phyloP scores from a whole-genome alignment of 177 flowering plant species.

The Vitis hybrid region DNA sequence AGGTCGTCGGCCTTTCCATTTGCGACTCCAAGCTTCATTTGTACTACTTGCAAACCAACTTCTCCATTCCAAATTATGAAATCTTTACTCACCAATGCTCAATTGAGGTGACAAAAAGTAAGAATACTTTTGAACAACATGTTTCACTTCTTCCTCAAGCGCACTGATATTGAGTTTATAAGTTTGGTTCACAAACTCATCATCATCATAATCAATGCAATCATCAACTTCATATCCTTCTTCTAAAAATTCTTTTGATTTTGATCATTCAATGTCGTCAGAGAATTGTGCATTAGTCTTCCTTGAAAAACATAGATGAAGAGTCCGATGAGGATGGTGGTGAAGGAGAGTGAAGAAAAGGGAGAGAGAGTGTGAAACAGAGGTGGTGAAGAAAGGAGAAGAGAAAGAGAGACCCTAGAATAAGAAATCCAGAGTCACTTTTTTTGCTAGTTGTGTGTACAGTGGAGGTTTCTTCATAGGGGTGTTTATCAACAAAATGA shows the following conservation, averaged over 20 bases:
- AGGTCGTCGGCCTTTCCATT: no score
- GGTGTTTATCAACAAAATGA: no score
- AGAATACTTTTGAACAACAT: no score
- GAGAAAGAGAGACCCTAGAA: conserved; percentile 4
- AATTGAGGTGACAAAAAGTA: no score
- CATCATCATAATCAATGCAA: conserved; percentile 25
- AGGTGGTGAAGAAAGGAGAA: background rate
- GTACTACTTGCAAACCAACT: conserved; percentile 72
- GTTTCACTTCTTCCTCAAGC: conserved; percentile 23
- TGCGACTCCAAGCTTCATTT: conserved; percentile 18
- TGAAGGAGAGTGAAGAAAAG: background rate
- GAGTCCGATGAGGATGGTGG: conserved; percentile 5
- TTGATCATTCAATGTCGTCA: background rate
- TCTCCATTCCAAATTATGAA: conserved; percentile 16
- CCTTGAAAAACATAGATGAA: background rate
- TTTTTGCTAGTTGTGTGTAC: background rate
- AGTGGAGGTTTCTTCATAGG: no score
- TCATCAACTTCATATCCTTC: conserved; percentile 14
- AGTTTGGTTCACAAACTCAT: conserved; percentile 14
- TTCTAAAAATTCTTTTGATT: background rate
- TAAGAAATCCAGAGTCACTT: conserved; percentile 6
- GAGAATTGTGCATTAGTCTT: background rate
- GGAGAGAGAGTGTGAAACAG: background rate
- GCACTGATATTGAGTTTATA: conserved; percentile 32
- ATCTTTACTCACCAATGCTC: conserved; percentile 12